Conservation (phyloP, 2,329 filamentous ascomycete species). For the Acrodontium crateriforme region DNA sequence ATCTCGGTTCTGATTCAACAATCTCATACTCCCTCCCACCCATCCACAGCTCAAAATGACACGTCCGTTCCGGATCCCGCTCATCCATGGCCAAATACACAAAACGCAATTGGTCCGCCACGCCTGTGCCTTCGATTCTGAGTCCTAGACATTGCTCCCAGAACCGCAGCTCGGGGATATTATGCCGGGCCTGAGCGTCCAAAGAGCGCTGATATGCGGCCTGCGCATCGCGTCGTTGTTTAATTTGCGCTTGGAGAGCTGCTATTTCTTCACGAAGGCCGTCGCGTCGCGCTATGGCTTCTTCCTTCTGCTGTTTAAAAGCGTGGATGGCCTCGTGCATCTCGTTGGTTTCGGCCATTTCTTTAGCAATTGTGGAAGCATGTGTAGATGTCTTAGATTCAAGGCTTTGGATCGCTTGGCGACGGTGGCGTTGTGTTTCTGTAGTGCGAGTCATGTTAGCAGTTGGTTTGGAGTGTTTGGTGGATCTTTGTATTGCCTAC, state of each 20-base stretch:
- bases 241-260: conserved; percentile 56
- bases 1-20: conserved; percentile 63
- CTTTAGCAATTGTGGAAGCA: conserved; percentile 61
- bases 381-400: conserved; percentile 57
- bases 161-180: conserved; percentile 85
- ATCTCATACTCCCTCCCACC: conserved; percentile 74
- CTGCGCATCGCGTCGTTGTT: conserved; percentile 56
- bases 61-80: conserved; percentile 74
- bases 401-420: conserved; percentile 73
- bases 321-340: conserved; percentile 47
- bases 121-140: conserved; percentile 73
- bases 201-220: conserved; percentile 58
- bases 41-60: conserved; percentile 84
- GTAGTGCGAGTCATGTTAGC: conserved; percentile 9
- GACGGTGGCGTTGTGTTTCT: conserved; percentile 89
- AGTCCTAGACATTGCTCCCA: conserved; percentile 88
- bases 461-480: not conserved
- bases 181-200: conserved; percentile 73
- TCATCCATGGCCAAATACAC: conserved; percentile 79
- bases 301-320: conserved; percentile 42
- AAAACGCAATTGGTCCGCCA: conserved; percentile 74
- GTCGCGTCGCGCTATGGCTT: conserved; percentile 41
- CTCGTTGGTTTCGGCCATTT: conserved; percentile 56
- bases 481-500: conserved; percentile 28
- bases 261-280: conserved; percentile 43